Evolutionary conservation across 371 early-diverging fungal species (phyloP).

Genomic region (Chytridium lagenaria): DNA sequence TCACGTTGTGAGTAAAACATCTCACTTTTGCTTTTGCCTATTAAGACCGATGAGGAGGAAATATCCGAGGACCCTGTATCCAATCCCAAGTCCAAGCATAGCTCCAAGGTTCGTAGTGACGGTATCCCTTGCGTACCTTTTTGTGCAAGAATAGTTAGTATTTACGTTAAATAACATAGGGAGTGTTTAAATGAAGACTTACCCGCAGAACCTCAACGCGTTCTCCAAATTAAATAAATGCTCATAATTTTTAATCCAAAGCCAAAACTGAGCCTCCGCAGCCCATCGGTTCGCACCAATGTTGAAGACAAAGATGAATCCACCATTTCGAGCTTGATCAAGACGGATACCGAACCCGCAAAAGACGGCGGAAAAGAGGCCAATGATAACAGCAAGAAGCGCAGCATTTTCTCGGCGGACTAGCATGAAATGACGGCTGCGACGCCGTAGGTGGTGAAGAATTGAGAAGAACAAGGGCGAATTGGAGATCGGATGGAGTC

Average conservation of each 20-base stretch:
- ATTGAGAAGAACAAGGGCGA: constrained; percentile 24
- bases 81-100: constrained; percentile 42
- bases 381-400: constrained; percentile 47
- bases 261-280: constrained; percentile 25
- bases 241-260: constrained; percentile 6
- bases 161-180: no score
- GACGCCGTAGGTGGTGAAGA: constrained; percentile 55
- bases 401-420: constrained; percentile 49
- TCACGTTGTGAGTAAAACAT: no score
- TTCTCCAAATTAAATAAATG: no score
- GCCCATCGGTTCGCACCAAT: constrained; percentile 32
- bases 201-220: no score
- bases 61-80: constrained; percentile 44
- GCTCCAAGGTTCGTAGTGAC: constrained; percentile 36
- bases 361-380: constrained; percentile 49
- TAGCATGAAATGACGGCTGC: constrained; percentile 43
- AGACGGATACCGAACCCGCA: constrained; percentile 44
- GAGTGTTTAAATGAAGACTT: no score
- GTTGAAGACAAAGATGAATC: constrained; percentile 23
- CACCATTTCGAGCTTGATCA: constrained; percentile 33
- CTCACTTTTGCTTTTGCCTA: constrained; percentile 49
- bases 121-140: constrained; percentile 43
- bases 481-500: constrained; percentile 21
- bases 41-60: constrained; percentile 41
- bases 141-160: neutral